Evolutionary conservation across 2,329 filamentous ascomycete genomes (phyloP).

Genomic region (Phoma sp.): DNA sequence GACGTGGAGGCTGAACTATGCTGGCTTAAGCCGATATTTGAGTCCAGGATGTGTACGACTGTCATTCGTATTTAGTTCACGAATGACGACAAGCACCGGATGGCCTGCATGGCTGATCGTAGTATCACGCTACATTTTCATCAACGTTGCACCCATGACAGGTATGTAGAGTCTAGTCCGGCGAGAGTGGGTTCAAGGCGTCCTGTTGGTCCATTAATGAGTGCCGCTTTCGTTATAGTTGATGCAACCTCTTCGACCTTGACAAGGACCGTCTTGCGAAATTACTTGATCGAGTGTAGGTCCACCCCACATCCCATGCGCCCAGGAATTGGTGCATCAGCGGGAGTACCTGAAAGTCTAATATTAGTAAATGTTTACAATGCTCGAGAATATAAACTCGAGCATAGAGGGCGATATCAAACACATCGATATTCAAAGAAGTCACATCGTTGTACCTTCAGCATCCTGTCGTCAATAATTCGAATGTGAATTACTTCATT

Average conservation of each 20-base stretch:
- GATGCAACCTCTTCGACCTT: neutral
- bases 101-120: neutral
- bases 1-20: too few species aligned
- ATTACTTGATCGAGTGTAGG: neutral
- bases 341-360: neutral
- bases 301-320: neutral
- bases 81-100: neutral
- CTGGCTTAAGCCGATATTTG: too few species aligned
- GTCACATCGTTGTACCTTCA: too few species aligned
- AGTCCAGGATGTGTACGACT: neutral
- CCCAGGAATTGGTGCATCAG: neutral
- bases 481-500: too few species aligned
- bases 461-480: too few species aligned
- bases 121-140: neutral
- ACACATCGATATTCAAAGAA: too few species aligned
- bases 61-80: neutral
- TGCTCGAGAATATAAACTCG: slow-evolving; percentile 1
- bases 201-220: neutral
- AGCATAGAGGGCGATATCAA: too few species aligned
- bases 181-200: neutral
- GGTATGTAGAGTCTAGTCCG: neutral
- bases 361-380: neutral
- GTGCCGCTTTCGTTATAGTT: neutral
- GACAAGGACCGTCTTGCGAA: neutral
- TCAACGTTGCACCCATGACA: neutral